phyloP scores from a whole-genome alignment of 768 basidiomycete genomes.

The Sistotremastrum niveocremeum region DNA sequence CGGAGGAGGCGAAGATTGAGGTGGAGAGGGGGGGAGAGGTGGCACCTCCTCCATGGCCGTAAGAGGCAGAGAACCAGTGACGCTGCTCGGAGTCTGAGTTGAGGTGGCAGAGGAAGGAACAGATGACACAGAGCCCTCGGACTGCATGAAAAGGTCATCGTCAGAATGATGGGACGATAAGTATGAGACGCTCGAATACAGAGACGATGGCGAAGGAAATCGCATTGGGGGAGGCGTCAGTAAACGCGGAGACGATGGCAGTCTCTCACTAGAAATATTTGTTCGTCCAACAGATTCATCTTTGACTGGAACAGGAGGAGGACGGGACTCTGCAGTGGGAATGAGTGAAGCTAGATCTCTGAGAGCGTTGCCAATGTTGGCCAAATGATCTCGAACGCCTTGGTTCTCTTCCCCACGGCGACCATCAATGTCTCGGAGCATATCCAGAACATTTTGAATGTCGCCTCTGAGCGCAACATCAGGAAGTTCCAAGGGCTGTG shows the following conservation, averaged over 20 bases:
- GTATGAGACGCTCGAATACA: slow-evolving; percentile 26
- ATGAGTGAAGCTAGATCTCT: slow-evolving; percentile 33
- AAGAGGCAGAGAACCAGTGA: not conserved
- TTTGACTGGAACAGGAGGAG: slow-evolving; percentile 17
- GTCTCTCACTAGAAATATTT: slow-evolving; percentile 7
- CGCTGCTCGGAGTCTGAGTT: too few species aligned
- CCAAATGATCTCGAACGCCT: slow-evolving; percentile 53
- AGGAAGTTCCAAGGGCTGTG: not conserved
- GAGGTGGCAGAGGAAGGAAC: slow-evolving; percentile 7
- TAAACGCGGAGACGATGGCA: slow-evolving; percentile 1
- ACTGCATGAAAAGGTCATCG: slow-evolving; percentile 35
- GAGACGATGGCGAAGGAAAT: slow-evolving; percentile 27
- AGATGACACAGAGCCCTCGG: not conserved
- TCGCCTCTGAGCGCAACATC: slow-evolving; percentile 25
- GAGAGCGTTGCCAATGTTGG: slow-evolving; percentile 56
- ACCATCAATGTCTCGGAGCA: slow-evolving; percentile 51
- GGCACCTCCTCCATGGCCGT: not conserved
- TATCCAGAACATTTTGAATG: slow-evolving; percentile 28
- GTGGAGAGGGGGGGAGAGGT: slow-evolving; percentile 24
- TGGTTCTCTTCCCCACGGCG: slow-evolving; percentile 48
- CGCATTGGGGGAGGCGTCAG: slow-evolving; percentile 31
- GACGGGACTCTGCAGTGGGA: slow-evolving; percentile 8
- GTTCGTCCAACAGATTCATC: slow-evolving; percentile 36
- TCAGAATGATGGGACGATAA: slow-evolving; percentile 63
- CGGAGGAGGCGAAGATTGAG: slow-evolving; percentile 21